phyloP scores from a whole-genome alignment of 495 filamentous ascomycete genomes.

The Penicillium nucicola region DNA sequence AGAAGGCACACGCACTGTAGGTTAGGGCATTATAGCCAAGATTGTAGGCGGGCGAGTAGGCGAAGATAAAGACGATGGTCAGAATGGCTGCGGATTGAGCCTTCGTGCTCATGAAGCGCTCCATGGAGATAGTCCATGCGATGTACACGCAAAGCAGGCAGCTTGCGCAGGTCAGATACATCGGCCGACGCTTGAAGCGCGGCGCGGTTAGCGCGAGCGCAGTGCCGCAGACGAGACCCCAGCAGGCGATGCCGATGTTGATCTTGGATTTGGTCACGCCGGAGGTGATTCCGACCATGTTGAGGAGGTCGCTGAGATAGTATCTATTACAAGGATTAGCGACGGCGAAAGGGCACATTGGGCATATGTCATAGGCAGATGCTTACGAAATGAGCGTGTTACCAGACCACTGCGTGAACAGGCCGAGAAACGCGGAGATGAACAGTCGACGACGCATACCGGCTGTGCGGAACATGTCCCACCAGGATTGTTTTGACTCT shows the following conservation, averaged over 20 bases:
- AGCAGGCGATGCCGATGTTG: slow-evolving; percentile 59
- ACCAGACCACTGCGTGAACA: slow-evolving; percentile 65
- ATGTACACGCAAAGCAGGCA: slow-evolving; percentile 55
- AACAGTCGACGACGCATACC: slow-evolving; percentile 57
- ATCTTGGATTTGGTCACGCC: slow-evolving; percentile 49
- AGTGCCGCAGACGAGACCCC: slow-evolving; percentile 51
- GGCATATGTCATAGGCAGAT: slow-evolving; percentile 6
- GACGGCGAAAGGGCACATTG: not conserved
- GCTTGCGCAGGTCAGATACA: slow-evolving; percentile 56
- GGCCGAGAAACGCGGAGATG: slow-evolving; percentile 53
- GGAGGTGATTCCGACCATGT: slow-evolving; percentile 48
- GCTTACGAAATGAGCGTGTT: slow-evolving; percentile 58
- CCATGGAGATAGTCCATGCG: slow-evolving; percentile 56
- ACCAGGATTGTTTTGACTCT: slow-evolving; percentile 51
- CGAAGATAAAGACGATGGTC: slow-evolving; percentile 62
- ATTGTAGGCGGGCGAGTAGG: slow-evolving; percentile 63
- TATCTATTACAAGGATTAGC: slow-evolving; percentile 33
- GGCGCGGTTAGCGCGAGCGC: slow-evolving; percentile 51
- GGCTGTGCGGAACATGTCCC: slow-evolving; percentile 49
- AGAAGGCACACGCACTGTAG: slow-evolving; percentile 49
- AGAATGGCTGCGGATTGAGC: slow-evolving; percentile 41
- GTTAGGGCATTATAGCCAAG: slow-evolving; percentile 68
- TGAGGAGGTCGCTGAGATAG: slow-evolving; percentile 51
- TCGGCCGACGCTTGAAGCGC: slow-evolving; percentile 51
- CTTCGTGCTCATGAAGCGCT: slow-evolving; percentile 47